Percentiles rank a stretch among this genome's conserved stretches.
These are phyloP conservation scores for Amauroascus niger DNA, from an alignment of 2,329 filamentous ascomycete genomes.

Conservation along the genomic window DNA sequence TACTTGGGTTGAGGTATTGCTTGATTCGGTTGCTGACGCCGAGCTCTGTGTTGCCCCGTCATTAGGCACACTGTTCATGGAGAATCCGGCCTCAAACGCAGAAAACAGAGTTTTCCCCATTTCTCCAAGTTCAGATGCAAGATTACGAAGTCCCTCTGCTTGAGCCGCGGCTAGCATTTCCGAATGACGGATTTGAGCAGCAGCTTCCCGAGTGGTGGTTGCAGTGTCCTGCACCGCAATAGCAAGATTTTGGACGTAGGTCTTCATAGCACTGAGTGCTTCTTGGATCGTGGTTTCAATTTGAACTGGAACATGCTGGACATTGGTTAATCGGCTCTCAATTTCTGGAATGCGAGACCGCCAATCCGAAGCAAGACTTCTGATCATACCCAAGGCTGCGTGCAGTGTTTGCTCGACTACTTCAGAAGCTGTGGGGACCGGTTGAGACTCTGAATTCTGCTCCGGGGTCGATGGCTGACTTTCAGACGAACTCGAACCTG, in stretches of 20 bases:
- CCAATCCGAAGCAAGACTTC: constrained; percentile 30
- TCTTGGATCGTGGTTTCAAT: constrained; percentile 30
- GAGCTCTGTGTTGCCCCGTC: background rate
- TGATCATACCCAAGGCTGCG: constrained; percentile 28
- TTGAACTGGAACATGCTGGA: constrained; percentile 30
- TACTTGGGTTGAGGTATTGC: background rate
- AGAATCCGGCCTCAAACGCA: constrained; percentile 25
- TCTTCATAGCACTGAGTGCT: constrained; percentile 30
- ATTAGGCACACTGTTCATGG: background rate
- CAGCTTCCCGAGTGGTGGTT: constrained; percentile 27
- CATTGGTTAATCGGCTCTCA: constrained; percentile 30
- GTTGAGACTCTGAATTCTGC: background rate
- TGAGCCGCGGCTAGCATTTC: constrained; percentile 31
- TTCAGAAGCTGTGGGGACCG: constrained; percentile 3
- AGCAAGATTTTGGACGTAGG: constrained; percentile 30
- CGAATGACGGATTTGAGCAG: constrained; percentile 29
- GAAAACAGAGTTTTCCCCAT: constrained; percentile 32
- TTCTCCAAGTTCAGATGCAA: constrained; percentile 36
- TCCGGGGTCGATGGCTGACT: background rate
- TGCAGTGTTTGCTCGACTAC: constrained; percentile 26
- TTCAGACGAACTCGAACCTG: background rate
- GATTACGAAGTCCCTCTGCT: constrained; percentile 30
- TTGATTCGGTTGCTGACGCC: background rate
- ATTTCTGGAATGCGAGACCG: constrained; percentile 30
- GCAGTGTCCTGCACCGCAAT: constrained; percentile 32